Evolutionary conservation across 2,329 filamentous ascomycete genomes (phyloP).

Genomic region (Seiridium unicorne): DNA sequence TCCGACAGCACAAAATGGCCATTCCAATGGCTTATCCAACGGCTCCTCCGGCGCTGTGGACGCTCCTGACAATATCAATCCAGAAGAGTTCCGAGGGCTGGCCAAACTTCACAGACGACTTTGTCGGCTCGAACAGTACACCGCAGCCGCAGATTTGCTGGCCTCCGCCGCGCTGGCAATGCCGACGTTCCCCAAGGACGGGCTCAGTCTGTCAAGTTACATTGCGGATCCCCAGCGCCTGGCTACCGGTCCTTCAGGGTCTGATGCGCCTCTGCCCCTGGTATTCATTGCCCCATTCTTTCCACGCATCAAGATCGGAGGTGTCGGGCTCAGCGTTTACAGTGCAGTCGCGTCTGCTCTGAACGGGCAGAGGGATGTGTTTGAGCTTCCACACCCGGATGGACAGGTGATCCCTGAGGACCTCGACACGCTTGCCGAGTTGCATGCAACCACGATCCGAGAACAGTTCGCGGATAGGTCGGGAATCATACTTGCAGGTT

Average conservation of each 20-base stretch:
- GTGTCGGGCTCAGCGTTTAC: not conserved
- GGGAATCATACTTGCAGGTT: constrained; percentile 4
- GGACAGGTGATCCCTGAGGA: constrained; percentile 1
- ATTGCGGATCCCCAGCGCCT: constrained; percentile 5
- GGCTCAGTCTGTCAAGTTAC: not conserved
- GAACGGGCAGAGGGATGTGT: constrained; percentile 4
- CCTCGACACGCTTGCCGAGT: constrained; percentile 3
- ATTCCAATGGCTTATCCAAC: not conserved
- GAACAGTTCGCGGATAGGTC: not conserved
- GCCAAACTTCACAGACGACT: constrained; percentile 6
- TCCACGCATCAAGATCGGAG: constrained; percentile 6
- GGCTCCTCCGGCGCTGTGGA: not conserved
- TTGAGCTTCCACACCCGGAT: constrained; percentile 4
- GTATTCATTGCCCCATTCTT: constrained; percentile 6
- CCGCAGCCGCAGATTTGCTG: constrained; percentile 5
- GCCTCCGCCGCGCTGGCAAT: constrained; percentile 6
- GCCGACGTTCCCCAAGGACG: constrained; percentile 4
- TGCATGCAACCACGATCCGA: not conserved
- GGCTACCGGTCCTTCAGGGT: not conserved
- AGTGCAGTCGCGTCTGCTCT: constrained; percentile 1
- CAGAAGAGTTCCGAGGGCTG: constrained; percentile 3
- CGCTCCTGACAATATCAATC: not conserved
- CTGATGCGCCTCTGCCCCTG: not conserved
- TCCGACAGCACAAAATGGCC: not conserved
- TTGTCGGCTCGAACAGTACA: constrained; percentile 3